A percentile compares a stretch with the other conserved stretches of the same genome.
phyloP scores from a whole-genome alignment of 2,329 filamentous ascomycete genomes.

The Ophioceras dolichostomum region DNA sequence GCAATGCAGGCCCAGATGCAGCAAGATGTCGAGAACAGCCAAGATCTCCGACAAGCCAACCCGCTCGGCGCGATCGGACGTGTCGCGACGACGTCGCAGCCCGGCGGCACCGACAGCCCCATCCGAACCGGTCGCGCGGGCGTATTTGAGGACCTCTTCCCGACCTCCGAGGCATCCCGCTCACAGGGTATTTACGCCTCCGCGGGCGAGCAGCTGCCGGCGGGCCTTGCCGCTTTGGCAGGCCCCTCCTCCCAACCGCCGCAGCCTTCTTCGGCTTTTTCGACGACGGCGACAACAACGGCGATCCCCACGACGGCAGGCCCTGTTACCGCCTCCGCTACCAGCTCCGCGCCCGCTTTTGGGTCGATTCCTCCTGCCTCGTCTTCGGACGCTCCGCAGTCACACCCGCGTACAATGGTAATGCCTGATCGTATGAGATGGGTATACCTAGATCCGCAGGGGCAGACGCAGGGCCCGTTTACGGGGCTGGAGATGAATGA shows the following conservation, averaged over 20 bases:
- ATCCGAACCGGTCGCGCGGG: slow-evolving; percentile 29
- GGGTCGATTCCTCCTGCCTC: too few species aligned
- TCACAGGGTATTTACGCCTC: slow-evolving; percentile 3
- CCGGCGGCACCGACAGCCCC: slow-evolving; percentile 47
- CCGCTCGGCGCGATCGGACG: slow-evolving; percentile 58
- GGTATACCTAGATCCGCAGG: slow-evolving; percentile 94
- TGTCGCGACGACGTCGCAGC: slow-evolving; percentile 38
- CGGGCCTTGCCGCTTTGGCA: slow-evolving; percentile 8
- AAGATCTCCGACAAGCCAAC: slow-evolving; percentile 48
- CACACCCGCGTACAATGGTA: slow-evolving; percentile 81
- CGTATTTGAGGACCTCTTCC: slow-evolving; percentile 9
- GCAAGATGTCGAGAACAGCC: slow-evolving; percentile 48
- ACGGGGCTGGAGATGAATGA: slow-evolving; percentile 98
- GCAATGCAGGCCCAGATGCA: slow-evolving; percentile 91
- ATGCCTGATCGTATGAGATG: slow-evolving; percentile 99
- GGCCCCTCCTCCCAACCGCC: too few species aligned
- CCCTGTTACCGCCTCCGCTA: too few species aligned
- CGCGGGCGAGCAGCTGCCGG: slow-evolving; percentile 11
- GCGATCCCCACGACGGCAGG: too few species aligned
- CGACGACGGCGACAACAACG: too few species aligned
- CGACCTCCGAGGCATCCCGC: slow-evolving; percentile 4
- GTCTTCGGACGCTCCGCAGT: slow-evolving; percentile 34
- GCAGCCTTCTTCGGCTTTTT: too few species aligned
- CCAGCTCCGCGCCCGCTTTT: too few species aligned
- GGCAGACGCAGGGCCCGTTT: slow-evolving; percentile 85